These are phyloP conservation scores for Leucosporidium scottii DNA, from an alignment of 768 basidiomycete genomes.

Conservation along the genomic window DNA sequence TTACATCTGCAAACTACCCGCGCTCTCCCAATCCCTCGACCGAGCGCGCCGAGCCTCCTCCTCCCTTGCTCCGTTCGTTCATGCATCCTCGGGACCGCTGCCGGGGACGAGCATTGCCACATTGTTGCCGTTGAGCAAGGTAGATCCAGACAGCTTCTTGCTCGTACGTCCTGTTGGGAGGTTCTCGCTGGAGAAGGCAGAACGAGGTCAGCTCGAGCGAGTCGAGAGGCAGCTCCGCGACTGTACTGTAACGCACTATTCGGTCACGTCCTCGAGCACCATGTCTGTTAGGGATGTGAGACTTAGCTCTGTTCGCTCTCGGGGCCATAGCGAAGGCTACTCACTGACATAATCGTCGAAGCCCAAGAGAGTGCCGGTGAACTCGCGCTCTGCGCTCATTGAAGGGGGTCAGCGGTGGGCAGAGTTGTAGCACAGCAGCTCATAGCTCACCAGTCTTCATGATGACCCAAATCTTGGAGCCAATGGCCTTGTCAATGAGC, in stretches of 20 bases:
- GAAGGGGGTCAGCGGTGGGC: background rate
- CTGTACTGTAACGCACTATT: slow-evolving; percentile 58
- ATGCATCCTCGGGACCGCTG: no score
- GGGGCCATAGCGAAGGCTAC: slow-evolving; percentile 44
- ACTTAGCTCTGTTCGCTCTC: background rate
- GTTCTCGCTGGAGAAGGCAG: slow-evolving; percentile 55
- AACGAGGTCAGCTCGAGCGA: background rate
- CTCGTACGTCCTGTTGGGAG: slow-evolving; percentile 67
- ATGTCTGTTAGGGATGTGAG: slow-evolving; percentile 45
- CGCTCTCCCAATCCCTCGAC: no score
- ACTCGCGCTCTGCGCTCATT: slow-evolving; percentile 71
- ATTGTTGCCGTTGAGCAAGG: slow-evolving; percentile 85
- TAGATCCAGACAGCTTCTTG: slow-evolving; percentile 72
- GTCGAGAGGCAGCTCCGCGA: background rate
- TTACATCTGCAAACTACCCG: no score
- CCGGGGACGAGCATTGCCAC: slow-evolving; percentile 47
- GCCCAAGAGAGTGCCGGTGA: slow-evolving; percentile 85
- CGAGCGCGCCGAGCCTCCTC: no score
- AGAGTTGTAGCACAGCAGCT: background rate
- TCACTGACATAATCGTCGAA: slow-evolving; percentile 99
- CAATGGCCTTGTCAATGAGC: slow-evolving; percentile 94
- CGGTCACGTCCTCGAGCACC: slow-evolving; percentile 92
- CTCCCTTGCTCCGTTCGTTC: no score
- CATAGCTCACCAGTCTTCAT: slow-evolving; percentile 57
- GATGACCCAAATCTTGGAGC: slow-evolving; percentile 93